Evolutionary conservation across 805 yeast species (phyloP).

Genomic region (Ogataea siamensis): DNA sequence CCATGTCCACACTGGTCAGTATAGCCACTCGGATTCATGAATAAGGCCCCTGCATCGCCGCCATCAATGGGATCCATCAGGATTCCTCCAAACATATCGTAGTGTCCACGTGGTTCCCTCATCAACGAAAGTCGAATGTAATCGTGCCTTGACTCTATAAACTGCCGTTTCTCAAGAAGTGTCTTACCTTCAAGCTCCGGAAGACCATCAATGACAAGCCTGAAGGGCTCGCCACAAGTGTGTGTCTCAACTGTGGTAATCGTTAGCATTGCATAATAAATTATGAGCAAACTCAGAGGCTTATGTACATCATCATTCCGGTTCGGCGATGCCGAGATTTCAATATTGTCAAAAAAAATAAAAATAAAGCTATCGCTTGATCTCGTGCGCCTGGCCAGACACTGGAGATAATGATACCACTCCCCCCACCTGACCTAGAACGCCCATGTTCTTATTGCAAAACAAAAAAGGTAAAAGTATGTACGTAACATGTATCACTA

Average conservation of each 20-base stretch:
- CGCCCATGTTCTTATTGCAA: constrained; percentile 27
- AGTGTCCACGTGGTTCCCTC: constrained; percentile 31
- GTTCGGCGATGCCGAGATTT: background rate
- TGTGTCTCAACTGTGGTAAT: constrained; percentile 28
- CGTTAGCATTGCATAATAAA: constrained; percentile 11
- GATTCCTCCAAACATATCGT: constrained; percentile 32
- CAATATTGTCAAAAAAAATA: background rate
- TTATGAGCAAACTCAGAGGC: too few relatives aligned
- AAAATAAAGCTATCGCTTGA: too few relatives aligned
- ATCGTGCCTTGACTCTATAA: constrained; percentile 22
- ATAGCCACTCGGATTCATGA: constrained; percentile 29
- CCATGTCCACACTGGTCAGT: constrained; percentile 34
- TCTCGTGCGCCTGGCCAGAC: too few relatives aligned
- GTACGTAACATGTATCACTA: constrained; percentile 2
- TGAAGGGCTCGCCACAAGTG: constrained; percentile 30
- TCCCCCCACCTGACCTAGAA: constrained; percentile 18
- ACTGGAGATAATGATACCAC: background rate
- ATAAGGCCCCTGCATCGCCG: constrained; percentile 27
- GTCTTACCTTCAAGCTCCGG: constrained; percentile 26
- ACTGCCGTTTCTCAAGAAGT: constrained; percentile 23
- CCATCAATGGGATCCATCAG: constrained; percentile 20
- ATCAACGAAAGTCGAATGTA: constrained; percentile 25
- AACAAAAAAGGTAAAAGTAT: constrained; percentile 25
- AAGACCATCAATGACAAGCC: constrained; percentile 21
- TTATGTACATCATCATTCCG: too few relatives aligned